These are phyloP conservation scores for Cantharellus cinnabarinus DNA, from an alignment of 768 basidiomycete genomes.

Conservation along the genomic window DNA sequence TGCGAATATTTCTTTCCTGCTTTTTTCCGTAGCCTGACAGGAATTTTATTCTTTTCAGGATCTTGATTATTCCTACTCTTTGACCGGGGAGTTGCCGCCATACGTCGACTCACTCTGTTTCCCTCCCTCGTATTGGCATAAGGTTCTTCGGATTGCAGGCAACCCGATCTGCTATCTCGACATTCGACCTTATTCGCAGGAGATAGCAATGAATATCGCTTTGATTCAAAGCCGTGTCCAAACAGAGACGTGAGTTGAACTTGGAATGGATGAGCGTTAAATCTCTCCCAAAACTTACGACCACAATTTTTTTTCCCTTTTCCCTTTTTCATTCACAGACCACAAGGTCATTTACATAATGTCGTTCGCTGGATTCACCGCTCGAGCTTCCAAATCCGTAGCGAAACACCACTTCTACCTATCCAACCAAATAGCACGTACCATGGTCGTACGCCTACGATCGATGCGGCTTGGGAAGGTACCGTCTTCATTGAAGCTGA, in stretches of 20 bases:
- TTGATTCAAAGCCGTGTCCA: slow-evolving; percentile 55
- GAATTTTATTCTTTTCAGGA: slow-evolving; percentile 28
- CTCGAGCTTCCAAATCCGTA: slow-evolving; percentile 46
- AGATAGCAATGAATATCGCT: slow-evolving; percentile 53
- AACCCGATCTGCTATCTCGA: slow-evolving; percentile 46
- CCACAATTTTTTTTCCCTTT: neutral
- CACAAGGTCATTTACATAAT: slow-evolving; percentile 57
- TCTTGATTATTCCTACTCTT: slow-evolving; percentile 64
- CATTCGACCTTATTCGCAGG: slow-evolving; percentile 55
- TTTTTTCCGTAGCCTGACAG: neutral
- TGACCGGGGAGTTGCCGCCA: slow-evolving; percentile 54
- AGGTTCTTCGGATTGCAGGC: slow-evolving; percentile 41
- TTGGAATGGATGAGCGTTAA: neutral
- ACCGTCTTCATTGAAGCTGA: slow-evolving; percentile 68
- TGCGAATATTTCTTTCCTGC: slow-evolving; percentile 22
- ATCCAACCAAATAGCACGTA: neutral
- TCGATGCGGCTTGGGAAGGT: slow-evolving; percentile 71
- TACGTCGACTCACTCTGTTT: slow-evolving; percentile 66
- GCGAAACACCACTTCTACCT: slow-evolving; percentile 18
- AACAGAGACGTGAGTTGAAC: slow-evolving; percentile 54
- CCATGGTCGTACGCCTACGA: slow-evolving; percentile 24
- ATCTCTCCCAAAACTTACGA: neutral
- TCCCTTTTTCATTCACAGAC: slow-evolving; percentile 21
- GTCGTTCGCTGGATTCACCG: slow-evolving; percentile 76
- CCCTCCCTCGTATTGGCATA: slow-evolving; percentile 77